Conservation (phyloP, 2,329 filamentous ascomycete genomes). For the Calonectria pteridis region DNA sequence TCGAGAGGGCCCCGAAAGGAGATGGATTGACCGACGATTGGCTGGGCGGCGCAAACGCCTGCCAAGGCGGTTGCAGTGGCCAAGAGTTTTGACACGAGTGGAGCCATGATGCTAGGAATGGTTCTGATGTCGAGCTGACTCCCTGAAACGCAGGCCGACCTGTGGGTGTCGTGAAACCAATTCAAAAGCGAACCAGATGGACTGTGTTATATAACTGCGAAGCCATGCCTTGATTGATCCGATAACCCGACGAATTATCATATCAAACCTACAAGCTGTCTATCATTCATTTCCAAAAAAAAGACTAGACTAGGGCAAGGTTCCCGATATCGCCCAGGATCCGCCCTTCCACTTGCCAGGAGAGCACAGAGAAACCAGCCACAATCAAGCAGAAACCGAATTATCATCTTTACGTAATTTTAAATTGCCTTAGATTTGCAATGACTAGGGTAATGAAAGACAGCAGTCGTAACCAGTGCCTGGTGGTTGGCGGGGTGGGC, state of each 20-base stretch:
- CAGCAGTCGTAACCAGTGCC: not conserved
- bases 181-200: not conserved
- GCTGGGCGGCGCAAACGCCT: not conserved
- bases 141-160: not conserved
- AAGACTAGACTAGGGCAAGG: not conserved
- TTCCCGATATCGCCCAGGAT: not conserved
- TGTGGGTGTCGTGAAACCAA: not conserved
- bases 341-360: not conserved
- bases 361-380: not conserved
- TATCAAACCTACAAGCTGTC: not conserved
- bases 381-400: not conserved
- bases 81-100: not conserved
- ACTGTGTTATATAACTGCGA: not conserved
- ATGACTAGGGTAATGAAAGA: not conserved
- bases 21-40: slow-evolving; percentile 14
- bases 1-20: slow-evolving; percentile 18
- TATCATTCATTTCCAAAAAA: not conserved
- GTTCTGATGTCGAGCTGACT: not conserved
- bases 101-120: slow-evolving; percentile 5
- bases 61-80: not conserved
- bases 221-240: not conserved
- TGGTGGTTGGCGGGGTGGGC: not conserved
- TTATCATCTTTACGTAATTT: not conserved
- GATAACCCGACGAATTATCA: not conserved
- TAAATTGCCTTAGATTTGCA: not conserved